Evolutionary conservation across 1,139 yeast genomes (phyloP).

Genomic region (Geotrichum fermentans): DNA sequence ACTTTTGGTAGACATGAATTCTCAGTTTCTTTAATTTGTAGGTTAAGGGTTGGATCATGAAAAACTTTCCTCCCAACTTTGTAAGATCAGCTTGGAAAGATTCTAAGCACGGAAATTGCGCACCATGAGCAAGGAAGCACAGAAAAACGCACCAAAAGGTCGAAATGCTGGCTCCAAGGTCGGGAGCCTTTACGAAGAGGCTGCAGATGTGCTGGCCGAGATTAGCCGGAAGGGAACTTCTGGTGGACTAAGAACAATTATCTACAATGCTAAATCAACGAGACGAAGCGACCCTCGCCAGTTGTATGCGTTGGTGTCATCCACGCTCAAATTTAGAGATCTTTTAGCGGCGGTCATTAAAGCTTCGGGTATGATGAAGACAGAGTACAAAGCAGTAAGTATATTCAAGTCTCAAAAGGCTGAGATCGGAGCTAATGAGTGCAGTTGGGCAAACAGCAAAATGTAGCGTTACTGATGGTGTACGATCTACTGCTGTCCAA

Average conservation of each 20-base stretch:
- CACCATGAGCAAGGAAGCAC: no score
- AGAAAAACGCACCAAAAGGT: no score
- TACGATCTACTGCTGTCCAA: constrained; percentile 77
- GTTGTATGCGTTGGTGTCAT: constrained; percentile 73
- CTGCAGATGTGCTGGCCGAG: constrained; percentile 38
- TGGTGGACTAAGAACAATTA: constrained; percentile 63
- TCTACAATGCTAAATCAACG: constrained; percentile 45
- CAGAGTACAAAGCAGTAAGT: constrained; percentile 42
- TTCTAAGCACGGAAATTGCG: no score
- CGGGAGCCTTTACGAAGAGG: constrained; percentile 36
- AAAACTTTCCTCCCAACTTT: no score
- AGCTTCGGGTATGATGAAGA: constrained; percentile 54
- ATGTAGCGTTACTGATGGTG: constrained; percentile 58
- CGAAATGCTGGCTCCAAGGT: no score
- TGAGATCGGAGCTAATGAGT: constrained; percentile 20
- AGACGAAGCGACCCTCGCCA: constrained; percentile 60
- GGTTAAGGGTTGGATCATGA: no score
- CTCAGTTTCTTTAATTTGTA: no score
- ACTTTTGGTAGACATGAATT: no score
- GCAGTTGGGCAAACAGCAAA: constrained; percentile 39
- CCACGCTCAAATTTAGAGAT: constrained; percentile 66
- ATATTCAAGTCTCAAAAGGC: not conserved
- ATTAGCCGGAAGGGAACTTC: constrained; percentile 36
- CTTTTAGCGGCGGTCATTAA: constrained; percentile 58
- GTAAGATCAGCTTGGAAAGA: no score